These are phyloP conservation scores for Rhizophora apiculata DNA, from an alignment of 345 rosid species.

Conservation along the genomic window DNA sequence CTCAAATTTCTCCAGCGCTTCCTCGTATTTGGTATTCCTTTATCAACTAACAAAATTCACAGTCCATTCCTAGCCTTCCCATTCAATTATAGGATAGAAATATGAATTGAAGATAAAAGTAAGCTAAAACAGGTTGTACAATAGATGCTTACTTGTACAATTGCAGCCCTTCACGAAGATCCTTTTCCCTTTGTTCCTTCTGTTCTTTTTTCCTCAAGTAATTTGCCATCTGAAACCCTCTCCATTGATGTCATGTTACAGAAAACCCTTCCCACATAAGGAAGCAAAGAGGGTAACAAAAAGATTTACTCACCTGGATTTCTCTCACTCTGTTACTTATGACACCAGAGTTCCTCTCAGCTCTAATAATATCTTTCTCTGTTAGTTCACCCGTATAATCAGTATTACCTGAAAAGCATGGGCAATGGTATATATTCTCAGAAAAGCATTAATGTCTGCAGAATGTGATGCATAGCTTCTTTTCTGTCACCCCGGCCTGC, in stretches of 20 bases:
- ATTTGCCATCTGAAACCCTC: conserved; percentile 70
- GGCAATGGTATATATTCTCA: background rate
- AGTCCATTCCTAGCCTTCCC: background rate
- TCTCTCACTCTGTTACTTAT: conserved; percentile 81
- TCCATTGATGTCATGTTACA: conserved; percentile 7
- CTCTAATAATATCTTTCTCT: conserved; percentile 88
- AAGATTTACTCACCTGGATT: conserved; percentile 61
- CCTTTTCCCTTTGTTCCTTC: conserved; percentile 62
- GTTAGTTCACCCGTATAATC: conserved; percentile 71
- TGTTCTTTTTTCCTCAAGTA: conserved; percentile 64
- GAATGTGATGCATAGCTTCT: background rate
- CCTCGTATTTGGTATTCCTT: conserved; percentile 78
- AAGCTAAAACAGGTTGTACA: background rate
- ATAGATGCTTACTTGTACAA: conserved; percentile 53
- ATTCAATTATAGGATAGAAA: background rate
- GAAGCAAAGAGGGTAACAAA: background rate
- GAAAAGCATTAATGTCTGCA: background rate
- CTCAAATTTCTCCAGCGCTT: conserved; percentile 85
- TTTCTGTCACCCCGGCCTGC: background rate
- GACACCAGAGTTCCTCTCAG: conserved; percentile 89
- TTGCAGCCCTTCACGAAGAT: conserved; percentile 81
- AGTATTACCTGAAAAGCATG: conserved; percentile 47
- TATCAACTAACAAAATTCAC: background rate
- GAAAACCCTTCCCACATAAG: background rate
- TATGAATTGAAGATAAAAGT: background rate